phyloP scores from a whole-genome alignment of 2,329 filamentous ascomycete species.

The Pseudopithomyces maydicus region DNA sequence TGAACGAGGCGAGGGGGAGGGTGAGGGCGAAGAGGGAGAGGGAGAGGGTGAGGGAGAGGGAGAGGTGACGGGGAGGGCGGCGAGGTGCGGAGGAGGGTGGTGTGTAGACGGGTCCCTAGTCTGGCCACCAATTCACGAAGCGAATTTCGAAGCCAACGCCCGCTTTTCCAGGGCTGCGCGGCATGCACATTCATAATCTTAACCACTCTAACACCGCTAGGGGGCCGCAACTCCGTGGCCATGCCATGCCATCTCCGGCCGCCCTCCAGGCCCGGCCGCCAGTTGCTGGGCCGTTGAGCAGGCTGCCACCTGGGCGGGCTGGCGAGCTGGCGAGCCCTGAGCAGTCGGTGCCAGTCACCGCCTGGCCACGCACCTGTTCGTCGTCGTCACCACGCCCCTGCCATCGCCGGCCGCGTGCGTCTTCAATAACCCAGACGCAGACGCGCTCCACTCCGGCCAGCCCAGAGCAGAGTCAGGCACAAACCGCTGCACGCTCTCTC shows the following conservation, averaged over 20 bases:
- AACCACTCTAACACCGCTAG: constrained; percentile 13
- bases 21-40: constrained; percentile 11
- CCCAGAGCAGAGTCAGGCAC: constrained; percentile 30
- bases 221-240: not conserved
- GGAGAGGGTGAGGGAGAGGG: constrained; percentile 8
- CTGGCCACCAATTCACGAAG: constrained; percentile 19
- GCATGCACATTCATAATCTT: constrained; percentile 8
- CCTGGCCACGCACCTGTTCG: not conserved
- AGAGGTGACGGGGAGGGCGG: constrained; percentile 16
- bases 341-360: not conserved
- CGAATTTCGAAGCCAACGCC: constrained; percentile 12
- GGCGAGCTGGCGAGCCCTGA: not conserved
- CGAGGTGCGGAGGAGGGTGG: constrained; percentile 11
- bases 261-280: not conserved
- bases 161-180: constrained; percentile 2
- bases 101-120: constrained; percentile 11
- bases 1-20: constrained; percentile 12
- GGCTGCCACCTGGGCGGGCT: not conserved
- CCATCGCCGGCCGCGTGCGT: constrained; percentile 15
- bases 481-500: constrained; percentile 22
- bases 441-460: constrained; percentile 28
- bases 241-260: not conserved
- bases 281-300: not conserved
- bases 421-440: not conserved
- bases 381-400: not conserved